A percentile compares a stretch with the other conserved stretches of the same genome.
Conservation (phyloP, 371 early-diverging fungal genomes). For the Rhizomucor pusillus region DNA sequence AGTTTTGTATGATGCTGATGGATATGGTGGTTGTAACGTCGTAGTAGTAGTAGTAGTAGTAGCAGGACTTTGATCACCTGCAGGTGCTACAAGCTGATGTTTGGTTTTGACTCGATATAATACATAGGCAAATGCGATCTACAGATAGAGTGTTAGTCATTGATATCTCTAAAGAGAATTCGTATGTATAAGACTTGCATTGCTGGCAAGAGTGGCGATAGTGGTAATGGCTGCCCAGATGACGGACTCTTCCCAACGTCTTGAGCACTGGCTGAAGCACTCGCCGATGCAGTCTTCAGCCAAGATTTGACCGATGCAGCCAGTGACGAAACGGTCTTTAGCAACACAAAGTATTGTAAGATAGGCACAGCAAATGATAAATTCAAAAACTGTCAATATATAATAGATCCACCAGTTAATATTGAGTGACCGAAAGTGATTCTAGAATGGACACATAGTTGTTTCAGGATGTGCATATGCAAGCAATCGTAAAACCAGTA, state of each 20-base stretch:
- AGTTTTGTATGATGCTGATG: neutral
- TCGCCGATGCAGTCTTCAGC: slow-evolving; percentile 3
- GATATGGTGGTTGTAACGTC: neutral
- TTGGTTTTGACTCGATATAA: slow-evolving; percentile 18
- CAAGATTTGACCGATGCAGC: slow-evolving; percentile 11
- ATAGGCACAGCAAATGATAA: slow-evolving; percentile 19
- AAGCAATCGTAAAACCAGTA: neutral
- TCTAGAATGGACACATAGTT: slow-evolving; percentile 5
- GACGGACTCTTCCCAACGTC: slow-evolving; percentile 19
- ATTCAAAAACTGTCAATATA: slow-evolving; percentile 18
- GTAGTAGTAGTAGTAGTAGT: neutral
- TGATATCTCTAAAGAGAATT: neutral
- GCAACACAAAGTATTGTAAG: slow-evolving; percentile 17
- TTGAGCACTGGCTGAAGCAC: slow-evolving; percentile 4
- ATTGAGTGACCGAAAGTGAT: slow-evolving; percentile 13
- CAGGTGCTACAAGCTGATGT: slow-evolving; percentile 8
- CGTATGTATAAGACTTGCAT: slow-evolving; percentile 11
- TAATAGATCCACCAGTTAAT: slow-evolving; percentile 34
- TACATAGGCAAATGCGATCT: slow-evolving; percentile 20
- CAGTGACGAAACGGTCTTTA: slow-evolving; percentile 20
- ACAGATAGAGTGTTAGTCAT: too few relatives aligned
- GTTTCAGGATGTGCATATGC: too few relatives aligned
- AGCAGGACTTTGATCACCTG: slow-evolving; percentile 1
- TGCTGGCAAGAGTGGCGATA: slow-evolving; percentile 17
- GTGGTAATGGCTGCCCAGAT: slow-evolving; percentile 16